Conservation (phyloP, 2,329 filamentous ascomycete genomes). For the Diaporthe sp. region DNA sequence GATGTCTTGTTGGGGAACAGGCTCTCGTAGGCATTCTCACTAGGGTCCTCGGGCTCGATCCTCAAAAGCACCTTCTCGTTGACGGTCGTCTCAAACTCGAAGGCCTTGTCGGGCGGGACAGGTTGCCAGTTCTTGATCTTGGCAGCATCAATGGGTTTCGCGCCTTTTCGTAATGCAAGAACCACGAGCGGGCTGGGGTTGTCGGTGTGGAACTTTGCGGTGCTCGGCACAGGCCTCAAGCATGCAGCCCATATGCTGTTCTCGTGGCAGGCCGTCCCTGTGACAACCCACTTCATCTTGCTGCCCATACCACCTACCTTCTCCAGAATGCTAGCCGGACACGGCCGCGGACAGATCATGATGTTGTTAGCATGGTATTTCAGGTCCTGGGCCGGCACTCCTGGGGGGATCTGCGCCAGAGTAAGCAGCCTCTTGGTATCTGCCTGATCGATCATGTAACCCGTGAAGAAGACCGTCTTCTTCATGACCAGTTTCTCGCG, state of each 20-base stretch:
- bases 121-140: slow-evolving; percentile 89
- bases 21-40: slow-evolving; percentile 75
- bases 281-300: slow-evolving; percentile 88
- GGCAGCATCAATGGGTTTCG: slow-evolving; percentile 82
- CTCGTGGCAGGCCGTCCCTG: slow-evolving; percentile 80
- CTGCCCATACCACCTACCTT: slow-evolving; percentile 90
- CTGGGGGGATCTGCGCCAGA: slow-evolving; percentile 75
- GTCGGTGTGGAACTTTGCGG: slow-evolving; percentile 81
- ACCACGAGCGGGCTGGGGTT: slow-evolving; percentile 85
- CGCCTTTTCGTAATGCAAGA: slow-evolving; percentile 82
- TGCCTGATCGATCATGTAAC: slow-evolving; percentile 83
- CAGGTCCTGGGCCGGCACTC: slow-evolving; percentile 77
- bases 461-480: slow-evolving; percentile 91
- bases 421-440: slow-evolving; percentile 81
- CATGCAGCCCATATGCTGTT: slow-evolving; percentile 90
- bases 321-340: slow-evolving; percentile 78
- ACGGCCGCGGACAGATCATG: slow-evolving; percentile 86
- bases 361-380: slow-evolving; percentile 91
- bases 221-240: slow-evolving; percentile 79
- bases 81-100: slow-evolving; percentile 86
- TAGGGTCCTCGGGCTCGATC: slow-evolving; percentile 79
- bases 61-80: slow-evolving; percentile 88
- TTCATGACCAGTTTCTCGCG: slow-evolving; percentile 76
- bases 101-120: slow-evolving; percentile 76
- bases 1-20: slow-evolving; percentile 71